Conservation (phyloP, 2,329 filamentous ascomycete genomes). For the Pestalotiopsis sp. region DNA sequence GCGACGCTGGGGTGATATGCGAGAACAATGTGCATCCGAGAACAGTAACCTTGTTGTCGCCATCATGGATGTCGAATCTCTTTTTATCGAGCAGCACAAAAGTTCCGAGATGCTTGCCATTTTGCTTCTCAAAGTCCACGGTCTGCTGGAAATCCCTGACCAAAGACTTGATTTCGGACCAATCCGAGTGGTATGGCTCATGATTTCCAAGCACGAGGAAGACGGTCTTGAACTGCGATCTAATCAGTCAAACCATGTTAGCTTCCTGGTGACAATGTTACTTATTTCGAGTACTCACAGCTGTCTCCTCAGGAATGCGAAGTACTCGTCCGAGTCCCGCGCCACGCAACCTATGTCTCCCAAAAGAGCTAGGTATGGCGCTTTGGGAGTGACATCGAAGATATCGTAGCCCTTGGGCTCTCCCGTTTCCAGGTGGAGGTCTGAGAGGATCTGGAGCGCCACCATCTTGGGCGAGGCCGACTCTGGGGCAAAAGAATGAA, state of each 20-base stretch:
- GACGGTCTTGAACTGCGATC: slow-evolving; percentile 44
- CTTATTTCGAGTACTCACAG: slow-evolving; percentile 27
- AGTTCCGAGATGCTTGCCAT: slow-evolving; percentile 28
- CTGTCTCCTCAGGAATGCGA: slow-evolving; percentile 49
- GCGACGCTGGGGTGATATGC: slow-evolving; percentile 37
- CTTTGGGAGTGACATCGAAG: slow-evolving; percentile 47
- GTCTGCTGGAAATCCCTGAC: slow-evolving; percentile 35
- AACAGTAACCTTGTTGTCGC: slow-evolving; percentile 34
- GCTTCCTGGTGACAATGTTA: too few species aligned
- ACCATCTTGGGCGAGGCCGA: slow-evolving; percentile 20
- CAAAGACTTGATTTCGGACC: slow-evolving; percentile 29
- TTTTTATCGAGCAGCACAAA: slow-evolving; percentile 41
- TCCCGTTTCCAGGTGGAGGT: slow-evolving; percentile 61
- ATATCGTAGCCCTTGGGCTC: slow-evolving; percentile 47
- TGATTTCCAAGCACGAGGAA: slow-evolving; percentile 60
- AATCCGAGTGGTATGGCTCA: slow-evolving; percentile 50
- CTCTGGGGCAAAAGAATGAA: background rate
- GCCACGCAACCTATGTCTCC: slow-evolving; percentile 55
- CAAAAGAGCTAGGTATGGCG: slow-evolving; percentile 55
- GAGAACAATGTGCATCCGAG: slow-evolving; percentile 55
- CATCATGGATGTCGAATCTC: slow-evolving; percentile 34
- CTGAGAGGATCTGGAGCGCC: slow-evolving; percentile 52
- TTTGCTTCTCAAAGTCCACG: slow-evolving; percentile 18
- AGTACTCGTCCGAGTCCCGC: slow-evolving; percentile 41
- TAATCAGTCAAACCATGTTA: too few species aligned